Conservation (phyloP, 306 rosid species). For the Vicia sativa region DNA sequence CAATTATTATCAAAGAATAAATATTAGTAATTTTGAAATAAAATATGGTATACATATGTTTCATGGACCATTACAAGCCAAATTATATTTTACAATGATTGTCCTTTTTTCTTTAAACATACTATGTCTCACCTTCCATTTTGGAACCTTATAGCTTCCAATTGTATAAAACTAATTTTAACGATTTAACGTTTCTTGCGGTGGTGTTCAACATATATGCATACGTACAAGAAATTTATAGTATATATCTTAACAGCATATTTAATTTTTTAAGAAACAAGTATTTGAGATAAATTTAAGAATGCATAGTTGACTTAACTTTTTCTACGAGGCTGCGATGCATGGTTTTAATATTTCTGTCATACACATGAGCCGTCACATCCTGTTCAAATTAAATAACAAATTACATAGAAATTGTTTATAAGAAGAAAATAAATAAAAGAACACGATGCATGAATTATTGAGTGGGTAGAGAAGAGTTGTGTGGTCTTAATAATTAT, state of each 20-base stretch:
- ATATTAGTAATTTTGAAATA: too few relatives aligned
- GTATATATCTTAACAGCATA: slow-evolving; percentile 16
- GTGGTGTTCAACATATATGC: slow-evolving; percentile 15
- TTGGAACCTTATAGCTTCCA: slow-evolving; percentile 5
- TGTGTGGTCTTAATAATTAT: slow-evolving; percentile 26
- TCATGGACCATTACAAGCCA: too few relatives aligned
- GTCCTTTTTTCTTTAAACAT: too few relatives aligned
- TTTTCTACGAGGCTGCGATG: background rate
- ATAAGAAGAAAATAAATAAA: slow-evolving; percentile 2
- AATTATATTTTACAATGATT: background rate
- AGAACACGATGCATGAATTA: slow-evolving; percentile 30
- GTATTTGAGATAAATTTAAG: background rate
- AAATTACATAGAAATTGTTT: slow-evolving; percentile 28
- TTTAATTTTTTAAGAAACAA: background rate
- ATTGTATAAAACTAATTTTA: background rate
- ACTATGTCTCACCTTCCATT: background rate
- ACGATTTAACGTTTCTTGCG: slow-evolving; percentile 22
- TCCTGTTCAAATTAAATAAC: slow-evolving; percentile 10
- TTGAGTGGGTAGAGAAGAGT: slow-evolving; percentile 31
- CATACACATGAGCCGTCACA: slow-evolving; percentile 31
- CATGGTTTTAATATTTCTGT: slow-evolving; percentile 25
- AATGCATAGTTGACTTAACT: slow-evolving; percentile 33
- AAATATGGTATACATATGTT: too few relatives aligned
- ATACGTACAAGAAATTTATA: slow-evolving; percentile 9
- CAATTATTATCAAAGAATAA: too few relatives aligned